Percentiles rank a stretch among this genome's conserved stretches.
phyloP scores from a whole-genome alignment of 371 early-diverging fungal species.

The Mortierella sp. region DNA sequence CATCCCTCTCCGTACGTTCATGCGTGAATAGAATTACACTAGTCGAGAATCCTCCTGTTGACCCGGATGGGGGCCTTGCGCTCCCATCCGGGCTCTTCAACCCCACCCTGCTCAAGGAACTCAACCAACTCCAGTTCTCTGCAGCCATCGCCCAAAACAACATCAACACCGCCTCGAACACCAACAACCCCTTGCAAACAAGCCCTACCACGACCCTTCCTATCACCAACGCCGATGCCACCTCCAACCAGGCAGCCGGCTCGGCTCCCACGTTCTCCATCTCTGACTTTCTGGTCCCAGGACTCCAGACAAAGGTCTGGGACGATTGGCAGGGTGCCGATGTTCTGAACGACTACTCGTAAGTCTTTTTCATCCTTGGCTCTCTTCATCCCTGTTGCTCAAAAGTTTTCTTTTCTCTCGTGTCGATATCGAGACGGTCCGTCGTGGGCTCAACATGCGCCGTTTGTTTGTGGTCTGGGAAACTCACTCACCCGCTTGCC shows the following conservation, averaged over 20 bases:
- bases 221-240: conserved; percentile 12
- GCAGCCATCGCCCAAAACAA: conserved; percentile 1
- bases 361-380: conserved; percentile 13
- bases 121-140: conserved; percentile 28
- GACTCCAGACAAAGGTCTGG: conserved; percentile 55
- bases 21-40: conserved; percentile 38
- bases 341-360: conserved; percentile 45
- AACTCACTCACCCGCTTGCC: conserved; percentile 23
- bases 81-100: conserved; percentile 38
- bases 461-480: conserved; percentile 4
- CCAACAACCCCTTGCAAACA: neutral
- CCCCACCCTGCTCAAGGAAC: conserved; percentile 38
- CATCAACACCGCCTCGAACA: neutral
- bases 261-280: conserved; percentile 33
- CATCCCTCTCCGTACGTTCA: neutral
- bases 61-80: conserved; percentile 51
- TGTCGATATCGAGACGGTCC: neutral
- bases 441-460: conserved; percentile 1
- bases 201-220: neutral
- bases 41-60: conserved; percentile 53
- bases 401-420: neutral
- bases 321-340: conserved; percentile 55
- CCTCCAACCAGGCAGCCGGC: neutral
- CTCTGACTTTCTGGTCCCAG: conserved; percentile 53
- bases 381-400: neutral